These are phyloP conservation scores for Pholiota conissans DNA, from an alignment of 768 basidiomycete species.

Conservation along the genomic window DNA sequence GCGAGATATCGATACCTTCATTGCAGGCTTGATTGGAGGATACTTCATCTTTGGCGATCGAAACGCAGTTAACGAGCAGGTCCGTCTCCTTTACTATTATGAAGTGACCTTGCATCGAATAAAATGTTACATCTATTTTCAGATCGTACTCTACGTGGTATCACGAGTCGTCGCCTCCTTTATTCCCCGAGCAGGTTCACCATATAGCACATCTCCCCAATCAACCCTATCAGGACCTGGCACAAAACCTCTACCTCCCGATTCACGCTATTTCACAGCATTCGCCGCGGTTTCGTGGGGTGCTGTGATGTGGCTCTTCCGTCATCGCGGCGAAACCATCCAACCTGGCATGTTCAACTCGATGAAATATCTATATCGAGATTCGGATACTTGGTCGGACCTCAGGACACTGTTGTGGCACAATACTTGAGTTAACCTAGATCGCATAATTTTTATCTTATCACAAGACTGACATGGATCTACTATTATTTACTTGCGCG, in stretches of 20 bases:
- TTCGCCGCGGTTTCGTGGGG: slow-evolving; percentile 94
- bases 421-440: slow-evolving; percentile 56
- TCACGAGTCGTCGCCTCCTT: slow-evolving; percentile 91
- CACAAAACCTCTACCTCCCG: slow-evolving; percentile 77
- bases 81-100: slow-evolving; percentile 30
- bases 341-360: slow-evolving; percentile 97
- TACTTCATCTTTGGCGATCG: slow-evolving; percentile 87
- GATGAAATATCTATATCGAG: slow-evolving; percentile 94
- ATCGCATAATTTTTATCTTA: slow-evolving; percentile 12
- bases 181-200: slow-evolving; percentile 71
- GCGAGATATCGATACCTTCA: slow-evolving; percentile 80
- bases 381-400: slow-evolving; percentile 85
- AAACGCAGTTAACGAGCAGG: slow-evolving; percentile 91
- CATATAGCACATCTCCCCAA: slow-evolving; percentile 48
- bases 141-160: slow-evolving; percentile 97
- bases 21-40: slow-evolving; percentile 91
- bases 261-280: slow-evolving; percentile 79
- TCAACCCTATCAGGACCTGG: slow-evolving; percentile 39
- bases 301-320: slow-evolving; percentile 95
- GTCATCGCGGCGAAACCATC: slow-evolving; percentile 83
- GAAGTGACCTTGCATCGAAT: background rate
- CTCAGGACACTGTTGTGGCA: slow-evolving; percentile 90
- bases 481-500: slow-evolving; percentile 2
- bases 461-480: slow-evolving; percentile 16
- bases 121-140: slow-evolving; percentile 10